A percentile compares a stretch with the other conserved stretches of the same genome.
These are phyloP conservation scores for Fusarium anguioides DNA, from an alignment of 2,329 filamentous ascomycete genomes.

Conservation along the genomic window DNA sequence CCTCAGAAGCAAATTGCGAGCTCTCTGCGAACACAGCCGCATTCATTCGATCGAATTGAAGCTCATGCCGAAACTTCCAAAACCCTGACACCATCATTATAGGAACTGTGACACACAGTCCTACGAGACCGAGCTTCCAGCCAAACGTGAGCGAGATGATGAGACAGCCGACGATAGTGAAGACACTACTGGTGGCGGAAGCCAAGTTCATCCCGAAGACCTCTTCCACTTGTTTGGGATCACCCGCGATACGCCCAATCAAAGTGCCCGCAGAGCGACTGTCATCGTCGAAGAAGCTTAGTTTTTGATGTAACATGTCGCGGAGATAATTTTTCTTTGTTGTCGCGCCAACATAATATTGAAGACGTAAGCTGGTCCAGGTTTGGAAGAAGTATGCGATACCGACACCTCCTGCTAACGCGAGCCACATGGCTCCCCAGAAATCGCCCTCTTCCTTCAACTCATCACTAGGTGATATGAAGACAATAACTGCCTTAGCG, in stretches of 20 bases:
- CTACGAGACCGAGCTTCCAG: conserved; percentile 54
- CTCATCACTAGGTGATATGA: conserved; percentile 47
- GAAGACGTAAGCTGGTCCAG: conserved; percentile 30
- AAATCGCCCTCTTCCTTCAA: conserved; percentile 35
- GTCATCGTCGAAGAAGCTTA: conserved; percentile 47
- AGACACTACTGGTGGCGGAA: conserved; percentile 43
- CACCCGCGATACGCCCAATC: conserved; percentile 43
- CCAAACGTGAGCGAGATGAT: conserved; percentile 48
- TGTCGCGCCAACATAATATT: conserved; percentile 32
- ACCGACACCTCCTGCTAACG: conserved; percentile 45
- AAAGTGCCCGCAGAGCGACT: conserved; percentile 45
- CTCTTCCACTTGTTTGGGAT: conserved; percentile 50
- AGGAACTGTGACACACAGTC: conserved; percentile 52
- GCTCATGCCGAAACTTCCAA: conserved; percentile 58
- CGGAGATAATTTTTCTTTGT: conserved; percentile 46
- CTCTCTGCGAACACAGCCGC: conserved; percentile 68
- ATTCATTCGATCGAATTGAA: conserved; percentile 68
- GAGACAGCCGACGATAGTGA: conserved; percentile 47
- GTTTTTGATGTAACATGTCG: conserved; percentile 46
- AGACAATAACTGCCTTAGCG: conserved; percentile 43
- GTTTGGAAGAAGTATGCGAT: conserved; percentile 44
- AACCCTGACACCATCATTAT: conserved; percentile 49
- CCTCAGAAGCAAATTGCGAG: conserved; percentile 71
- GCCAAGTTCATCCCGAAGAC: conserved; percentile 49
- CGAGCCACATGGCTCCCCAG: conserved; percentile 50